Percentiles rank a stretch among this genome's conserved stretches.
Conservation (phyloP, 352 stramenopile species). For the Phytopythium ostracodes region DNA sequence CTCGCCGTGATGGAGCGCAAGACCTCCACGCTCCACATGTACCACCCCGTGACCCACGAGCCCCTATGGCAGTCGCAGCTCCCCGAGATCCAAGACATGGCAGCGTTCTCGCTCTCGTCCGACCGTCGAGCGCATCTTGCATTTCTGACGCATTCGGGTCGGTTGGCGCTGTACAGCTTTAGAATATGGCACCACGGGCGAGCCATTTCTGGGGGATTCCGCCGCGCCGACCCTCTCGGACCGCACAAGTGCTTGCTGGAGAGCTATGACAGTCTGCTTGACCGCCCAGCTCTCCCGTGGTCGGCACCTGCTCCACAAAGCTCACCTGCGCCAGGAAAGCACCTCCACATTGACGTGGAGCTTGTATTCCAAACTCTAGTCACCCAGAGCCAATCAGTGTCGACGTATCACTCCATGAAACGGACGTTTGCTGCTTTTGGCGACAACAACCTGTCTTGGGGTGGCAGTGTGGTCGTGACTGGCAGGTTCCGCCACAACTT, state of each 20-base stretch:
- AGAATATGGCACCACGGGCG: conserved; percentile 24
- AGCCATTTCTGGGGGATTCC: conserved; percentile 18
- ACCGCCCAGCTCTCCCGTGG: conserved; percentile 6
- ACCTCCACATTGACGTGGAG: conserved; percentile 31
- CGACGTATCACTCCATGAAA: not conserved
- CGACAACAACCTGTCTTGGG: not conserved
- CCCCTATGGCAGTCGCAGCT: conserved; percentile 23
- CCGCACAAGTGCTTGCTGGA: conserved; percentile 12
- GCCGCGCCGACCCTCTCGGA: conserved; percentile 16
- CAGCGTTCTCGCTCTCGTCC: conserved; percentile 19
- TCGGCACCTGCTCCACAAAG: conserved; percentile 1
- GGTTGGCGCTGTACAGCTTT: conserved; percentile 22
- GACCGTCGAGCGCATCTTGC: conserved; percentile 19
- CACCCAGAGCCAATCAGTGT: not conserved
- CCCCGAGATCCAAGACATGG: conserved; percentile 13
- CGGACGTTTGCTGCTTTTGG: not conserved
- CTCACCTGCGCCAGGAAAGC: conserved; percentile 15
- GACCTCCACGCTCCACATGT: conserved; percentile 17
- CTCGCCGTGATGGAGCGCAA: conserved; percentile 21
- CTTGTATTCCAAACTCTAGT: conserved; percentile 14
- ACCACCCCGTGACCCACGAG: conserved; percentile 19
- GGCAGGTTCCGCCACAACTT: conserved; percentile 14
- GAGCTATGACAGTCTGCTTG: not conserved
- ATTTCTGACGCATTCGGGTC: conserved; percentile 16
- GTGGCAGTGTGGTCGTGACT: conserved; percentile 18